Base-by-base conservation (phyloP, 2,329 filamentous ascomycete species). In the Aschersonia sp. region DNA sequence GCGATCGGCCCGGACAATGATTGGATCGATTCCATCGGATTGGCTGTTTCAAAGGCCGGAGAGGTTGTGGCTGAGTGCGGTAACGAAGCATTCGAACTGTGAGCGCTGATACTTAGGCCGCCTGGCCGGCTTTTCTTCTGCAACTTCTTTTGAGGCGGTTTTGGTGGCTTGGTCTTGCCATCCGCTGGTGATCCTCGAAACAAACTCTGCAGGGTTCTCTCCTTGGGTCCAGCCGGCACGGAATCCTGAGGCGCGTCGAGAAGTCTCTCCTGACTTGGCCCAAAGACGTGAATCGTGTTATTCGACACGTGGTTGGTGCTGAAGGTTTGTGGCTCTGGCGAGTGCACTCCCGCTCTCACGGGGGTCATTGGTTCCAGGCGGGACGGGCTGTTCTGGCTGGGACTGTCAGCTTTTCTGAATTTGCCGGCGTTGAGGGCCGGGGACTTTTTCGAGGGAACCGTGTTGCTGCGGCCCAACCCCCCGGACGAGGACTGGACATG, bases 401-500 rank as follows among this genome's bases (percentile, higher is more conserved):
- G 51, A 30, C 50, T 56, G 6, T 64, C 64, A 7, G 53, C 49
- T 54, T 65, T 63, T 32, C 77, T 73, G 56, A 88, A 84, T n/a
- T 84, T 76, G 5, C 76, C 75, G 2, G 80, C 74, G 41, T 77
- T 71, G 42, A 89, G 64, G 7, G 78, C 79, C 6, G 87, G 87
- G 0, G 87, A 92, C 61, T 84, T 83, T 60, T 94, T 94, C 0
- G 90, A 92, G 1, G 92, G 92, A 11, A 97, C 73, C 4, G 92
- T 98, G 60, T 97, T 97, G 66, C 90, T 95, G 49, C 77, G 71
- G 41, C 66, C 69, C 14, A 81, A 60, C 12, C 73, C 70, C 43
- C 79, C 70, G 1, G 74, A 74, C 1, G 82, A 73, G 1, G 76
- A 73, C 30, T 72, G 62, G 4, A 67, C 66, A 47, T 73, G 63